Evolutionary conservation across 768 basidiomycete genomes (phyloP), one percentile per base, ranked within the genome.

Genomic region (Lactarius quietus): DNA sequence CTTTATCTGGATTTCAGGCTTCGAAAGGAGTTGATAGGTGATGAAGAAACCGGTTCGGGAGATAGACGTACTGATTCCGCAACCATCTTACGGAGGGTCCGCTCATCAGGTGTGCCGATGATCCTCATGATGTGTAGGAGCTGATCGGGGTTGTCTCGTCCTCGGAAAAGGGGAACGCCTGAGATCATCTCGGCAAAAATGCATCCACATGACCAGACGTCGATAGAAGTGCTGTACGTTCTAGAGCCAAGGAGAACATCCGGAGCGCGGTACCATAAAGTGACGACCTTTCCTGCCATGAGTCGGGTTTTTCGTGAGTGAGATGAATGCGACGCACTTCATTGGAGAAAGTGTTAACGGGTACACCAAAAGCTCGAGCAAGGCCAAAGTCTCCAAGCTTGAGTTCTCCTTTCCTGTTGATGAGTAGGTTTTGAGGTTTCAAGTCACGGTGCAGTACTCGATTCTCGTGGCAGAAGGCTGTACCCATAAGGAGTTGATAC

Each of bases 171-270:
- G 31, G 97, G 97, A 6, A 95, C 90, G 1, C 97, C 97, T 23
- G 92, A 89, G 65, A 99, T 98, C 96, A 99, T 98, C 78, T 99
- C 97, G 23, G 97, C 96, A 74, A 99, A 97, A 73, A 99, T 99
- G 75, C 97, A 98, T 12, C 97, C 97, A 63, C 94, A 96, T 17
- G 93, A 95, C 97, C 97, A 99, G 57, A 98, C 91, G 75, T 99
- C 97, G 71, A 99, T 98, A 35, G 92, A 94, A 3, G 97, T 98
- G 78, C 90, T 95, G 75, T 99, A 99, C 23, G 96, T 98, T 65
- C 97, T 84, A 26, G 94, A 96, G 59, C 97, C 97, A 68, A 99
- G 85, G 29, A 99, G 84, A 51, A 99, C 97, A 73, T 99, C 97
- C 0, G 97, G 97, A 1, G 97, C 95, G 61, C 97, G 89, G 75